Evolutionary conservation across 2,329 filamentous ascomycete species (phyloP), one percentile per base, ranked within the genome.

Genomic region (Blastomyces parvus): DNA sequence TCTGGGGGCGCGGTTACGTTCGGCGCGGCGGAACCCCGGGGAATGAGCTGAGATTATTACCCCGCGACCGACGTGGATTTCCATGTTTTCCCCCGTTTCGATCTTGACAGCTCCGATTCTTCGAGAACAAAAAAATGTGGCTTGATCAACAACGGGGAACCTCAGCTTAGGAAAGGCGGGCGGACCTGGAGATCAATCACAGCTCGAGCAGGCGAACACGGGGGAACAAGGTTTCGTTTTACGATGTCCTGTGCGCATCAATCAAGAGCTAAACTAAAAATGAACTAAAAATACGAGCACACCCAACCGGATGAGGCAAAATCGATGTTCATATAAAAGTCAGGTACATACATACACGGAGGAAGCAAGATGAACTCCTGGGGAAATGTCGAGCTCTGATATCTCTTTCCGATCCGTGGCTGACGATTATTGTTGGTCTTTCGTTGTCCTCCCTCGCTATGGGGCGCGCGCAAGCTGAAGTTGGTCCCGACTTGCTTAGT

Each of bases 161-260:
- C 6, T 17, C 27, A 30, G 6, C 13, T 13, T 19, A 30, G 14
- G 14, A 25, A 6, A n/a, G 27, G 27, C 53, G 53, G 53, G 53
- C 14, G 53, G 53, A 38, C 27, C 53, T 56, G 53, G 53, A 56
- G 53, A 56, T 56, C 53, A 56, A 56, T 56, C 30, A 30, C 53
- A 56, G 27, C 9, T 56, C 38, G 30, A 56, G 3, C 50, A 53
- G 19, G 19, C 30, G 53, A 56, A 56, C 30, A 56, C 53, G 53
- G 53, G 53, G 11, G 17, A 36, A 38, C 30, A n/a, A 38, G 53
- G 30, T 36, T 56, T 22, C 2, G 17, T 30, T 30, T 30, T 14
- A 53, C 27, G 25, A 14, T 30, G 3, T 22, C 14, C 38, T 30
- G 36, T 19, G 30, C 38, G 19, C 52, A 36, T 11, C 30, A 13